Evolutionary conservation across 306 rosid genomes (phyloP).

Genomic region (Pyrus betulifolia): DNA sequence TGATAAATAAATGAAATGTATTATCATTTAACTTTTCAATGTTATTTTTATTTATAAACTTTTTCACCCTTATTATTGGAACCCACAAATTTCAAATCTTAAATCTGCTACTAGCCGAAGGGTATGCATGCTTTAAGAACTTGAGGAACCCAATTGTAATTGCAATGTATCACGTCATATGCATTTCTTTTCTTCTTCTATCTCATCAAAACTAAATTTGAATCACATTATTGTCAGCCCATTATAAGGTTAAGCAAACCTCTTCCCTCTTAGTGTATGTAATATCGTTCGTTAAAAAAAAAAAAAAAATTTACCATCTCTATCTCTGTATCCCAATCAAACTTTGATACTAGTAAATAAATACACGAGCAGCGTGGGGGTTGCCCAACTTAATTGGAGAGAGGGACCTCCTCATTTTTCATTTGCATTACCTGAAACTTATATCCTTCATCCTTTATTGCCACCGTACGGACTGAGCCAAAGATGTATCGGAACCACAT

Average conservation of each 20-base stretch:
- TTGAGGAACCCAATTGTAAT: background rate
- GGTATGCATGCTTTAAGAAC: background rate
- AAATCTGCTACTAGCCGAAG: no score
- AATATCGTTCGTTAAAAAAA: no score
- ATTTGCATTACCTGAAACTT: background rate
- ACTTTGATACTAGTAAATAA: background rate
- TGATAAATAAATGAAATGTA: no score
- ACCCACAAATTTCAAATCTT: no score
- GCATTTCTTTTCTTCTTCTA: background rate
- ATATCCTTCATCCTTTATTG: background rate
- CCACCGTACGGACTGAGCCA: background rate
- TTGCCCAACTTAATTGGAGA: background rate
- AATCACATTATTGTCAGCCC: no score
- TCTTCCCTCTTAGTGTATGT: no score
- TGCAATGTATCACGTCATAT: background rate
- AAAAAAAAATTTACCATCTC: no score
- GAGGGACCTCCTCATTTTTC: background rate
- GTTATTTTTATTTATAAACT: no score
- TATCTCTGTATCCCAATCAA: background rate
- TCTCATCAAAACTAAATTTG: no score
- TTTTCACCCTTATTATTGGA: no score
- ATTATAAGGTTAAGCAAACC: no score
- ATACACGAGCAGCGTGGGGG: background rate
- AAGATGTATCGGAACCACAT: background rate
- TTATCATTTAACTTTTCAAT: no score